A percentile compares a stretch with the other conserved stretches of the same genome.
Conservation (phyloP, 2,329 filamentous ascomycete genomes). For the Fusarium pseudoanthophilum region DNA sequence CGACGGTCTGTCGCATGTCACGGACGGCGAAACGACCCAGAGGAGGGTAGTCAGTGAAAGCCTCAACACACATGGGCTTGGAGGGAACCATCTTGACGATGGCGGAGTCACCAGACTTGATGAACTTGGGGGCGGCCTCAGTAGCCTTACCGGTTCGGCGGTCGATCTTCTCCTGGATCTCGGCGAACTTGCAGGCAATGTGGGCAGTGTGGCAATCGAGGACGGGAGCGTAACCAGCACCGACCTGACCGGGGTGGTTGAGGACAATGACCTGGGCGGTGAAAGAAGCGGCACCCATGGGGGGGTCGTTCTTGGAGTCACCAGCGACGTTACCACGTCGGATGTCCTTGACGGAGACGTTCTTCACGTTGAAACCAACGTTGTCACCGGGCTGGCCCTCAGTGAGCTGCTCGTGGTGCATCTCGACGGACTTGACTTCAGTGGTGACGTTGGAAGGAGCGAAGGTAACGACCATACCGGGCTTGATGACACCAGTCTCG, state of each 20-base stretch:
- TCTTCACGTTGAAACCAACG: constrained; percentile 99
- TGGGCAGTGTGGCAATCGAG: constrained; percentile 99
- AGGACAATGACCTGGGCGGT: constrained; percentile 99
- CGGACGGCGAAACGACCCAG: constrained; percentile 99
- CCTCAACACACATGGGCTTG: constrained; percentile 99
- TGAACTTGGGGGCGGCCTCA: constrained; percentile 95
- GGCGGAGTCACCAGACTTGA: constrained; percentile 99
- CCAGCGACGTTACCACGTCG: constrained; percentile 99
- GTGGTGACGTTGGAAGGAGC: constrained; percentile 99
- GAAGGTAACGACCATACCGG: constrained; percentile 95
- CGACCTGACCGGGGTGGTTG: constrained; percentile 99
- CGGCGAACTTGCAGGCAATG: constrained; percentile 99
- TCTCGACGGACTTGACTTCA: constrained; percentile 99
- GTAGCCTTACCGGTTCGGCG: constrained; percentile 99
- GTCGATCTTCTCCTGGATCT: constrained; percentile 99
- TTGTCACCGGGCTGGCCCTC: constrained; percentile 99
- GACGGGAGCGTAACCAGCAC: constrained; percentile 98
- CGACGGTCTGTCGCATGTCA: constrained; percentile 94
- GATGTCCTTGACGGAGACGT: constrained; percentile 99
- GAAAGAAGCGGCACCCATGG: constrained; percentile 89
- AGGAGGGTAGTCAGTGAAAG: constrained; percentile 99
- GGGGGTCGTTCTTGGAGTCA: constrained; percentile 99
- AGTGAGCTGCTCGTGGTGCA: constrained; percentile 99
- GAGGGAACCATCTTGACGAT: constrained; percentile 99
- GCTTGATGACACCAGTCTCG: constrained; percentile 97